Percentiles rank a stretch among this genome's conserved stretches.
phyloP scores from a whole-genome alignment of 2,329 filamentous ascomycete species.

The Alternaria brassicicola region DNA sequence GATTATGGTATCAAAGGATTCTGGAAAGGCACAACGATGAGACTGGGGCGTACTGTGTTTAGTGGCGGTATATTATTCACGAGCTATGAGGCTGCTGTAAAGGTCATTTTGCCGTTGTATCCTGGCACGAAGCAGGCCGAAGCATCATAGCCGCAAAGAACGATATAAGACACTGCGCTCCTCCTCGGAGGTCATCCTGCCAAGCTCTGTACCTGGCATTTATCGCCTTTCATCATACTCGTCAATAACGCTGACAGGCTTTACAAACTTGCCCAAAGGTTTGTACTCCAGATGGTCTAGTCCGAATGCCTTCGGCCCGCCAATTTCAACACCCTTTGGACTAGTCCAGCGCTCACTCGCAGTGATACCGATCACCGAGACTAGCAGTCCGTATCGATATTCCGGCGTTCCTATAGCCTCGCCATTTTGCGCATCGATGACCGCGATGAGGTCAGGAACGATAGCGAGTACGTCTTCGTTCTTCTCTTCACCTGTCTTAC shows the following conservation, averaged over 20 bases:
- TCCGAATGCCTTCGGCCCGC: constrained; percentile 58
- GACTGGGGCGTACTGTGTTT: constrained; percentile 67
- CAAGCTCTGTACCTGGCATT: not conserved
- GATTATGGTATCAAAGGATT: constrained; percentile 66
- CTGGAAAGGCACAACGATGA: constrained; percentile 73
- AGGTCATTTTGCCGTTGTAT: constrained; percentile 54
- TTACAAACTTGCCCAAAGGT: constrained; percentile 58
- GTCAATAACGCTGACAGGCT: constrained; percentile 61
- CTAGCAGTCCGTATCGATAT: constrained; percentile 60
- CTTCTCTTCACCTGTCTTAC: constrained; percentile 38
- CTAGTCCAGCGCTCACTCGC: constrained; percentile 63
- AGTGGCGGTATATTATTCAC: constrained; percentile 72
- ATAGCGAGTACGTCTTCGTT: constrained; percentile 54
- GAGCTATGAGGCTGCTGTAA: constrained; percentile 64
- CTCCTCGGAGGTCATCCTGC: not conserved
- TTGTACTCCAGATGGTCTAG: constrained; percentile 57
- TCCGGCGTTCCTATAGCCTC: constrained; percentile 61
- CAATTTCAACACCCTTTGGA: constrained; percentile 56
- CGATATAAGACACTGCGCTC: not conserved
- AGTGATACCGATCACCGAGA: constrained; percentile 61
- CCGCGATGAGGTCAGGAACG: constrained; percentile 58
- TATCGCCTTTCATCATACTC: constrained; percentile 49
- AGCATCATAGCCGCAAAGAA: constrained; percentile 24
- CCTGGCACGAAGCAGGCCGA: constrained; percentile 24
- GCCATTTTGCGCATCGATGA: constrained; percentile 57